Conservation (phyloP, 106 monocot species). For the Cymbidium sinense region DNA sequence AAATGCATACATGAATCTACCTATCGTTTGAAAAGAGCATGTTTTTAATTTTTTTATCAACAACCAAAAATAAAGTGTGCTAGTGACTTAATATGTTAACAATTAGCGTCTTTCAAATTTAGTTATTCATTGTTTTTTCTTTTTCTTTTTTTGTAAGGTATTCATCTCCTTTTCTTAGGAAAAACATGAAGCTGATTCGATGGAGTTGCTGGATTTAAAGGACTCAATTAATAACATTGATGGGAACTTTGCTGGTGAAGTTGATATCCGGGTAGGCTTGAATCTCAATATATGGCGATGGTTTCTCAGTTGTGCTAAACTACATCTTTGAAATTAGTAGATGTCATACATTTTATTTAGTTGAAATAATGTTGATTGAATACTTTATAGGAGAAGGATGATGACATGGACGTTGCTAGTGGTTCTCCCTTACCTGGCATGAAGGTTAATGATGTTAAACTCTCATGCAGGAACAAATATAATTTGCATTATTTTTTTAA, state of each 20-base stretch:
- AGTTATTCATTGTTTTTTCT: background rate
- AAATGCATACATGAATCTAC: background rate
- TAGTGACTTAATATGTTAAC: background rate
- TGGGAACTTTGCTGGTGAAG: conserved; percentile 11
- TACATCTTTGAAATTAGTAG: conserved; percentile 4
- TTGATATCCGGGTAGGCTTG: conserved; percentile 23
- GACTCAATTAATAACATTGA: conserved; percentile 13
- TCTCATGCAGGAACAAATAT: background rate
- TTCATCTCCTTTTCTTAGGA: conserved; percentile 18
- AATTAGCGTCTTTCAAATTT: background rate
- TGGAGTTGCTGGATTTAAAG: conserved; percentile 7
- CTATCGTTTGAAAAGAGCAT: background rate
- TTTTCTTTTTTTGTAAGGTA: conserved; percentile 1
- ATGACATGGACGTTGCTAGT: conserved; percentile 48
- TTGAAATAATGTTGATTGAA: conserved; percentile 23
- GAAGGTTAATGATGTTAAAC: conserved; percentile 35
- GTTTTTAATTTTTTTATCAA: background rate
- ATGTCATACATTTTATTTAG: conserved; percentile 10
- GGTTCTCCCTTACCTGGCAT: conserved; percentile 90
- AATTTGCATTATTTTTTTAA: background rate
- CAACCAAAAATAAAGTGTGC: background rate
- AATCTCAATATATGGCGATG: background rate
- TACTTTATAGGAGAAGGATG: conserved; percentile 43
- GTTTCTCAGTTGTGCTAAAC: background rate
- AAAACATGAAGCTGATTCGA: conserved; percentile 17